Percentiles rank a stretch among this genome's conserved stretches.
Conservation (phyloP, 805 yeast species). For the Starmerella stigmatis region DNA sequence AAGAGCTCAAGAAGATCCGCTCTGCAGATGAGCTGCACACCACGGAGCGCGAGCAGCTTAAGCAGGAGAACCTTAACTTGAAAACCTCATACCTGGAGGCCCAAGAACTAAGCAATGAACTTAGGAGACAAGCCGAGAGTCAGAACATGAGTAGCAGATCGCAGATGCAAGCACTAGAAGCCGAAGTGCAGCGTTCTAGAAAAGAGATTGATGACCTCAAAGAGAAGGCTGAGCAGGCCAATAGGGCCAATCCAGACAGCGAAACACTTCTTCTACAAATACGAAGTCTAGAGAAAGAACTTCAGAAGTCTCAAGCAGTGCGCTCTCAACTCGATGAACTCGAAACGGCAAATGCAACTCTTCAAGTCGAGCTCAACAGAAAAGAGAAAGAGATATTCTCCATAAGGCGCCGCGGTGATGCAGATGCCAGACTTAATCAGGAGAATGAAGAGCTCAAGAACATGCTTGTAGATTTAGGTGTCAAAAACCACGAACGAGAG, state of each 20-base stretch:
- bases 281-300: neutral
- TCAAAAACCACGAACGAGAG: neutral
- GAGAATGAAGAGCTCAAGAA: conserved; percentile 3
- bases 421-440: neutral
- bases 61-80: too few relatives aligned
- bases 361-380: neutral
- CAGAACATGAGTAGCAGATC: too few relatives aligned
- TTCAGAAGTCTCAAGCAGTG: neutral
- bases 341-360: neutral
- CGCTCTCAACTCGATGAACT: neutral
- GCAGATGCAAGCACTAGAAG: too few relatives aligned
- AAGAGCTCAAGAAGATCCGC: too few relatives aligned
- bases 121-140: too few relatives aligned
- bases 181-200: too few relatives aligned
- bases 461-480: conserved; percentile 4
- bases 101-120: too few relatives aligned
- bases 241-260: too few relatives aligned
- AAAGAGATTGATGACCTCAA: neutral
- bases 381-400: neutral
- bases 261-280: too few relatives aligned
- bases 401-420: neutral
- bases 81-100: too few relatives aligned
- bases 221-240: neutral
- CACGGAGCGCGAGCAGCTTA: too few relatives aligned
- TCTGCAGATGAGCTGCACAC: too few relatives aligned